Conservation (phyloP, 768 basidiomycete genomes). For the Strobilomyces dryophilus region DNA sequence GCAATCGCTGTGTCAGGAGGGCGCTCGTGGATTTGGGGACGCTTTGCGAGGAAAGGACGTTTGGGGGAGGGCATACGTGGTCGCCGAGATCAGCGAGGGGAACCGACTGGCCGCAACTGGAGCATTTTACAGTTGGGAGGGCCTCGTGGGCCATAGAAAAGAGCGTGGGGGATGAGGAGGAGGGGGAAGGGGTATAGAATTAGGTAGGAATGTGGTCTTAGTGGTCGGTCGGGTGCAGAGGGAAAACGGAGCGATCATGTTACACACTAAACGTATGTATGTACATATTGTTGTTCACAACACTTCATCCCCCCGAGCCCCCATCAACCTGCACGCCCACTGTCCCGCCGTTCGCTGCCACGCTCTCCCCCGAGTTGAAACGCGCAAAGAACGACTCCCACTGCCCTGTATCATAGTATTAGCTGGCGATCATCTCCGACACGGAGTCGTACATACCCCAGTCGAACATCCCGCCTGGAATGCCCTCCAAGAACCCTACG, state of each 20-base stretch:
- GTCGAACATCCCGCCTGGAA: constrained; percentile 84
- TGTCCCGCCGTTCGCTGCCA: not conserved
- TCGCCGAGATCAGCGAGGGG: constrained; percentile 71
- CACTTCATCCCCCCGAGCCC: not conserved
- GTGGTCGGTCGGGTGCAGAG: constrained; percentile 1
- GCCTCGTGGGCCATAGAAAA: constrained; percentile 43
- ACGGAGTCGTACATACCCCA: constrained; percentile 56
- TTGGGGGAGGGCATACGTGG: constrained; percentile 61
- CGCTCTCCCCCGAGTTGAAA: constrained; percentile 31
- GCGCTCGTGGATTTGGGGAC: constrained; percentile 33
- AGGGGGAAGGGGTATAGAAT: constrained; percentile 22
- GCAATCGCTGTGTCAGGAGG: constrained; percentile 49
- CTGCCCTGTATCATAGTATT: constrained; percentile 47
- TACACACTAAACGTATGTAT: constrained; percentile 5
- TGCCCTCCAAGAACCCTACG: constrained; percentile 67
- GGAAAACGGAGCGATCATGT: not conserved
- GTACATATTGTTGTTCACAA: constrained; percentile 10
- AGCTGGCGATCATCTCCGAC: not conserved
- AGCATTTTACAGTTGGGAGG: constrained; percentile 83
- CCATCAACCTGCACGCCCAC: not conserved
- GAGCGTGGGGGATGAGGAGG: constrained; percentile 4
- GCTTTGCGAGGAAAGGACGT: constrained; percentile 21
- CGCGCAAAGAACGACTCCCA: constrained; percentile 82
- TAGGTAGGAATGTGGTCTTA: constrained; percentile 11
- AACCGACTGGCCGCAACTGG: constrained; percentile 67